These are phyloP conservation scores for Sphaerobolus stellatus DNA, from an alignment of 1,284 basidiomycete genomes.

Conservation along the genomic window DNA sequence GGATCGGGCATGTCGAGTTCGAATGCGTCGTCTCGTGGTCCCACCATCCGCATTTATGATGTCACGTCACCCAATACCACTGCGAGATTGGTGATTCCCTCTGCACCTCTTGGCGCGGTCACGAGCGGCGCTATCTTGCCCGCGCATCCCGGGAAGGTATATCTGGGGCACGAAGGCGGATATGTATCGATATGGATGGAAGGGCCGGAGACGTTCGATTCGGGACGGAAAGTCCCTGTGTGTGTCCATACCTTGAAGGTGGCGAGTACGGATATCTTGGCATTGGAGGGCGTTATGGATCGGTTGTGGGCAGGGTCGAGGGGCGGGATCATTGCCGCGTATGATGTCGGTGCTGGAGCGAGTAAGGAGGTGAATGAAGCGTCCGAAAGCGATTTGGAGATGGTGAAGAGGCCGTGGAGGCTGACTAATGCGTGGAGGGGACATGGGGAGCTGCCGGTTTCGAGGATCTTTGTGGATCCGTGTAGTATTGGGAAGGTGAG, in stretches of 20 bases:
- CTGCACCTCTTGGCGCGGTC: conserved; percentile 73
- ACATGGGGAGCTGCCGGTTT: conserved; percentile 78
- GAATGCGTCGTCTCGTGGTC: conserved; percentile 47
- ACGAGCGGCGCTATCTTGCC: conserved; percentile 80
- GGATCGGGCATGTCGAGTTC: conserved; percentile 9
- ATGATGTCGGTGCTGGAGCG: conserved; percentile 52
- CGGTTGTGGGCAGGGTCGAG: conserved; percentile 84
- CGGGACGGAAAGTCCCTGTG: conserved; percentile 50
- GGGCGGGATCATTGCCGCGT: conserved; percentile 82
- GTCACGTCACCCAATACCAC: conserved; percentile 54
- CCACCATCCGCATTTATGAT: conserved; percentile 79
- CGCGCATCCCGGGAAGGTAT: conserved; percentile 64
- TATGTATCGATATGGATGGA: conserved; percentile 75
- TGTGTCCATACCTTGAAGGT: conserved; percentile 76
- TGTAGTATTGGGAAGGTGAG: conserved; percentile 65
- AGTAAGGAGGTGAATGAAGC: background rate
- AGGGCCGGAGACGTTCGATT: conserved; percentile 25
- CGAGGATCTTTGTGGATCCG: conserved; percentile 69
- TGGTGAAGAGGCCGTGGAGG: conserved; percentile 66
- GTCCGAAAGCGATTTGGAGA: conserved; percentile 7
- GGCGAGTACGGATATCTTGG: conserved; percentile 74
- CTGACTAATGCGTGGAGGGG: conserved; percentile 90
- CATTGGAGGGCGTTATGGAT: conserved; percentile 77
- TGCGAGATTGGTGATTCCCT: conserved; percentile 51
- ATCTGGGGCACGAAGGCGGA: conserved; percentile 93